phyloP scores from a whole-genome alignment of 768 basidiomycete species.

The Tricholoma saponaceum region DNA sequence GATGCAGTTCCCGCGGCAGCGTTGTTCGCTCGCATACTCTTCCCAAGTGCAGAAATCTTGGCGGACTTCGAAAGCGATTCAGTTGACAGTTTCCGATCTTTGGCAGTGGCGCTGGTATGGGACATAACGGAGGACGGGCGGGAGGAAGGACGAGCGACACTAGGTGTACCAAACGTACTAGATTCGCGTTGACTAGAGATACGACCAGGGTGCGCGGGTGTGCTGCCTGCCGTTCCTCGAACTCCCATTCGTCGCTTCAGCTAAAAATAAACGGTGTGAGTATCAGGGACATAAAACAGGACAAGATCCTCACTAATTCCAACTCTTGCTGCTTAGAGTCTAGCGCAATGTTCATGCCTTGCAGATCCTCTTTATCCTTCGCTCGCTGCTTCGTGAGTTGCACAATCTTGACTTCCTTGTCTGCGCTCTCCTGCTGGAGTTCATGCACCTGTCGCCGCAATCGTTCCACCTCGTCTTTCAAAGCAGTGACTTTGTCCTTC shows the following conservation, averaged over 20 bases:
- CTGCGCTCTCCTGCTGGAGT: conserved; percentile 77
- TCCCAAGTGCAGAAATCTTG: conserved; percentile 41
- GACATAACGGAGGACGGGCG: conserved; percentile 58
- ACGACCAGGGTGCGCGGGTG: conserved; percentile 46
- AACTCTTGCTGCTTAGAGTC: conserved; percentile 95
- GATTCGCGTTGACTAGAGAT: conserved; percentile 48
- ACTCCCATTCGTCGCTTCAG: conserved; percentile 61
- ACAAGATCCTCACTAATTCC: conserved; percentile 61
- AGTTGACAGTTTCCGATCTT: conserved; percentile 33
- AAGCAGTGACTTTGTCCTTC: conserved; percentile 43
- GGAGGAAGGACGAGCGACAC: conserved; percentile 45
- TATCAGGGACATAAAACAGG: neutral
- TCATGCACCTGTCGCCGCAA: conserved; percentile 61
- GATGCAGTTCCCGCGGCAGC: conserved; percentile 21
- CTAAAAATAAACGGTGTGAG: conserved; percentile 27
- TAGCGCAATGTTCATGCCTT: conserved; percentile 85
- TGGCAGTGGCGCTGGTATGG: conserved; percentile 39
- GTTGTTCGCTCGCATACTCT: conserved; percentile 45
- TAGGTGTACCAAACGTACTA: conserved; percentile 52
- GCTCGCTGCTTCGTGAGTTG: conserved; percentile 65
- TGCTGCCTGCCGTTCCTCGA: conserved; percentile 51
- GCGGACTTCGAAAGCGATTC: conserved; percentile 28
- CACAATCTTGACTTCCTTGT: conserved; percentile 76
- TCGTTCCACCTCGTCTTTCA: conserved; percentile 57
- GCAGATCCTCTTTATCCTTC: conserved; percentile 71